Evolutionary conservation across 2,329 filamentous ascomycete genomes (phyloP).

Genomic region (Colletotrichum tamarilloi): DNA sequence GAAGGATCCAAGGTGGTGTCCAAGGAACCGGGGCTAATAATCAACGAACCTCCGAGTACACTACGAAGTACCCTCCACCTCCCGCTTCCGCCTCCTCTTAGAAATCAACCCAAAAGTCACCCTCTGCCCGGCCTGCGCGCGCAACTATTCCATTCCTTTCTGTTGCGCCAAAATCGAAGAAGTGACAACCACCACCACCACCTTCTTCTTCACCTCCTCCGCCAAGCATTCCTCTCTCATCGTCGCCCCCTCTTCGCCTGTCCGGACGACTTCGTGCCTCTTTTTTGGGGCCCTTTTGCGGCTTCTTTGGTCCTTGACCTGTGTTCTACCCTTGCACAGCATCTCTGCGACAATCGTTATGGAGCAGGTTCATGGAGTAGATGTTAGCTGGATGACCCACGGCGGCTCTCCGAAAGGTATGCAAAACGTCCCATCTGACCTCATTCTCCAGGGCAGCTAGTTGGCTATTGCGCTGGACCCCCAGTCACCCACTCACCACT

Average conservation of each 20-base stretch:
- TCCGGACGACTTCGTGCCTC: neutral
- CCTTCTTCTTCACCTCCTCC: neutral
- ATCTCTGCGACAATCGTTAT: conserved; percentile 58
- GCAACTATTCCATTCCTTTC: conserved; percentile 10
- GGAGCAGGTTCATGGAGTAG: conserved; percentile 85
- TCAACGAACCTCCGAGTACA: neutral
- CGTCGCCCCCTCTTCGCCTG: neutral
- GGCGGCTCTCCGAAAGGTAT: conserved; percentile 85
- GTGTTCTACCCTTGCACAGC: neutral
- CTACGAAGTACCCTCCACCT: conserved; percentile 32
- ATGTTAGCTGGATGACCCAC: conserved; percentile 91
- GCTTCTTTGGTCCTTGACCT: neutral
- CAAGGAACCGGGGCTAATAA: neutral
- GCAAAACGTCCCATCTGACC: conserved; percentile 42
- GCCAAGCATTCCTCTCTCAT: neutral
- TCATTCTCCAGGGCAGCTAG: conserved; percentile 29
- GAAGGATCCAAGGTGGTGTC: conserved; percentile 3
- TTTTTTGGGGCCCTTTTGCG: conserved; percentile 13
- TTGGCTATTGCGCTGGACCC: conserved; percentile 1
- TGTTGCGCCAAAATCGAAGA: conserved; percentile 1
- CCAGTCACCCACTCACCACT: conserved; percentile 21
- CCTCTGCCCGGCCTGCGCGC: conserved; percentile 4
- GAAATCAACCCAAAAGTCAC: conserved; percentile 30
- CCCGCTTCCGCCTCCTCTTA: conserved; percentile 20
- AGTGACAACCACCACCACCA: conserved; percentile 1